Conservation (phyloP, 192 early-diverging fungal species). For the Diversispora eburnea region DNA sequence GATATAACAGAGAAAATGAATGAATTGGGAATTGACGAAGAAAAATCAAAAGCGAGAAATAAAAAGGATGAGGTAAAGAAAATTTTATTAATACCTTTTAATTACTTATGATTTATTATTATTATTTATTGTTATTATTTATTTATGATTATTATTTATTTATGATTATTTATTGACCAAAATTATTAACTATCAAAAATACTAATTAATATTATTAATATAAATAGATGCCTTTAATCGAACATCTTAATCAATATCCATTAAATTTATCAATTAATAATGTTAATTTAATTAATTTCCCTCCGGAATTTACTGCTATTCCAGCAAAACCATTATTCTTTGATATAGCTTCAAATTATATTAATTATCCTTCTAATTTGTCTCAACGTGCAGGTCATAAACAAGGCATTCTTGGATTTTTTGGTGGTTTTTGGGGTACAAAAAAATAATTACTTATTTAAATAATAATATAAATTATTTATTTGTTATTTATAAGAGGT, state of each 20-base stretch:
- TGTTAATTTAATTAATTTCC: constrained; percentile 63
- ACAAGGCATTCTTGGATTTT: constrained; percentile 6
- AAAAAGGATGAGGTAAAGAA: constrained; percentile 1
- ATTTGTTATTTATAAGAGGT: not conserved
- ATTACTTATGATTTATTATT: not conserved
- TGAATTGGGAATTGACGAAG: constrained; percentile 35
- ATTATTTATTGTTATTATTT: not conserved
- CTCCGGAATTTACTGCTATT: constrained; percentile 59
- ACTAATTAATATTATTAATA: not conserved
- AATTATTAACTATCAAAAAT: constrained; percentile 8
- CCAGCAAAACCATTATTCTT: constrained; percentile 75
- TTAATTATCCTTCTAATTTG: constrained; percentile 52
- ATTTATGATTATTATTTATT: not conserved
- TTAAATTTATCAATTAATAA: constrained; percentile 33
- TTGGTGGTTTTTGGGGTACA: constrained; percentile 9
- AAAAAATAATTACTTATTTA: not conserved
- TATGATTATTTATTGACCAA: not conserved
- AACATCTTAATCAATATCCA: constrained; percentile 55
- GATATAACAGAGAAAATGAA: constrained; percentile 36
- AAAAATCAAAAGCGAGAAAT: not conserved
- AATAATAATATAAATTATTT: not conserved
- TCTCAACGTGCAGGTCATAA: constrained; percentile 21
- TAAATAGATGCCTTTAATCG: constrained; percentile 46
- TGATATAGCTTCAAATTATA: constrained; percentile 69
- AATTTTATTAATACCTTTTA: not conserved